Evolutionary conservation across 768 basidiomycete genomes (phyloP), one percentile per base, ranked within the genome.

Genomic region (Symmetrospora coprosmae): DNA sequence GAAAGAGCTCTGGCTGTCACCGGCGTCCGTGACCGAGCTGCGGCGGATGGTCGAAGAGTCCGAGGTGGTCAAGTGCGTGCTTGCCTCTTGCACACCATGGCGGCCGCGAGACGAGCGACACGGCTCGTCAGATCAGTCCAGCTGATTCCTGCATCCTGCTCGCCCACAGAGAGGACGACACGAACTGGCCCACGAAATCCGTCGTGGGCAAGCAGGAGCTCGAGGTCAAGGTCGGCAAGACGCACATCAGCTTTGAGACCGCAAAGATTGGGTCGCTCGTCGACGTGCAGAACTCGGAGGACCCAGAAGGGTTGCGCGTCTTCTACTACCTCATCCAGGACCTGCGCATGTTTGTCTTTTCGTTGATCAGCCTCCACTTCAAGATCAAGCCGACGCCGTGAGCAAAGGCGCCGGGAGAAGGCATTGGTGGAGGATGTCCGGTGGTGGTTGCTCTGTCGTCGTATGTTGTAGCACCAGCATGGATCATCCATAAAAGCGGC

Each of bases 311-410:
- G 1, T 79, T 99, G 35, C 82, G 92, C 13, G 90, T 96, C 53
- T 97, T 97, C 73, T 99, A 99, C 74, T 99, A 97, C 72, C 80
- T 99, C 27, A 88, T 99, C 4, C 94, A 99, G 74, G 94, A 99
- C 73, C 76, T 99, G 69, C 94, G 87, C 92, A 96, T 91, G 75
- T 80, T 96, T 62, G 91, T 99, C 67, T 94, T 97, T 74, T 96
- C 94, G 8, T 80, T 99, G 64, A 97, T 99, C 72, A 88, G 89
- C 2, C 81, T 99, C 35, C 92, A 99, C 78, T 97, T 99, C 84
- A 97, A 97, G 77, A 97, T 99, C 79, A 97, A 99, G 79, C 94
- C 94, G 16, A 50, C 49, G 33, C 49, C 49, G 38, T 50, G n/a
- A n/a, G n/a, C n/a, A n/a, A n/a, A n/a, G n/a, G n/a, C n/a, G n/a